Conservation (phyloP, 345 rosid species). For the Aegle marmelos region DNA sequence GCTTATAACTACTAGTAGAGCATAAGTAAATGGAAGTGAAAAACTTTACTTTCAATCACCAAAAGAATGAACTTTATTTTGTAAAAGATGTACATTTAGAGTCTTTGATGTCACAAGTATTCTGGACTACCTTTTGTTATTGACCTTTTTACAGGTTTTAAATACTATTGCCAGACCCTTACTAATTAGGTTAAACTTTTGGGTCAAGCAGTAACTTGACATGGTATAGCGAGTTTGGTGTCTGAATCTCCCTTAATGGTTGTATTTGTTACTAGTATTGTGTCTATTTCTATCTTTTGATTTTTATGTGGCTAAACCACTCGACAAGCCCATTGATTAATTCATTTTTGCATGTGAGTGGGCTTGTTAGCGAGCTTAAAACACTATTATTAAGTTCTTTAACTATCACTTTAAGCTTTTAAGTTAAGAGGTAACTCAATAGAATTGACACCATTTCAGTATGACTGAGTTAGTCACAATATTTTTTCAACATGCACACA, state of each 20-base stretch:
- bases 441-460: not conserved
- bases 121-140: not conserved
- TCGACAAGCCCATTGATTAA: not conserved
- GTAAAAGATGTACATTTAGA: not conserved
- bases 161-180: too few species aligned
- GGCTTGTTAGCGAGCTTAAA: not conserved
- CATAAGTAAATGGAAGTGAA: too few species aligned
- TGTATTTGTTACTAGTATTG: not conserved
- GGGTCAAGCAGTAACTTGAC: not conserved
- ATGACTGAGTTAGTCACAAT: not conserved
- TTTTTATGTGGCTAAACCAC: not conserved
- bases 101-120: not conserved
- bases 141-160: not conserved
- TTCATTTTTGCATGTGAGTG: not conserved
- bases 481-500: conserved; percentile 19
- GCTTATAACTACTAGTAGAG: too few species aligned
- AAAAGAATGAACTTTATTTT: not conserved
- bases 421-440: not conserved
- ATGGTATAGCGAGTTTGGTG: not conserved
- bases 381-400: not conserved
- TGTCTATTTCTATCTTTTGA: not conserved
- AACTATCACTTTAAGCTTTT: not conserved
- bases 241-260: not conserved
- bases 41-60: not conserved
- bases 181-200: too few species aligned